Conservation (phyloP, 257 asterid genomes). For the Salvia miltiorrhiza region DNA sequence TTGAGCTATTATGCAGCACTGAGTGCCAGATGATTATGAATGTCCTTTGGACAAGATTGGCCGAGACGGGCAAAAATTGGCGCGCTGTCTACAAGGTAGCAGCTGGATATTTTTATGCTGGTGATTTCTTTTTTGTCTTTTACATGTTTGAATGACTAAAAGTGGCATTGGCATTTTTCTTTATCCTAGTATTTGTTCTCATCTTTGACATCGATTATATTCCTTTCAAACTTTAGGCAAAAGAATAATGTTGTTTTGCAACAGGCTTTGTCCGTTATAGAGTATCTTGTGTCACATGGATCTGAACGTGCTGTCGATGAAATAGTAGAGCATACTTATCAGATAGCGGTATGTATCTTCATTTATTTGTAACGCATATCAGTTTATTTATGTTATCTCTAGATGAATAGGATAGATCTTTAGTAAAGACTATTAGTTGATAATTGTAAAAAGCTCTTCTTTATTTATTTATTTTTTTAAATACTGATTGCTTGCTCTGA, state of each 20-base stretch:
- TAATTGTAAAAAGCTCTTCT: neutral
- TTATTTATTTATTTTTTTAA: neutral
- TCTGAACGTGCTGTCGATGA: constrained; percentile 94
- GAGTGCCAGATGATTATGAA: constrained; percentile 90
- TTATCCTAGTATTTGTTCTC: neutral
- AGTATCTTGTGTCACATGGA: constrained; percentile 95
- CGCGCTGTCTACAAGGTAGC: constrained; percentile 88
- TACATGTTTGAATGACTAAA: constrained; percentile 11
- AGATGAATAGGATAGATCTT: constrained; percentile 4
- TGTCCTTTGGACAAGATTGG: constrained; percentile 90
- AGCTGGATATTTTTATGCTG: neutral
- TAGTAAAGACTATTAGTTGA: constrained; percentile 1
- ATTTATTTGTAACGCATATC: neutral
- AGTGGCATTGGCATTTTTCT: neutral
- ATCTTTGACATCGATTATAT: neutral
- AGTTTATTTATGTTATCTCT: constrained; percentile 5
- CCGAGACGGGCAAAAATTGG: constrained; percentile 88
- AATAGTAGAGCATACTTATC: constrained; percentile 79
- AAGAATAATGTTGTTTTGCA: constrained; percentile 15
- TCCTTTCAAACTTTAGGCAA: neutral
- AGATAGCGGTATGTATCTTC: constrained; percentile 70
- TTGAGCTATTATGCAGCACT: constrained; percentile 58
- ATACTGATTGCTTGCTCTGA: constrained; percentile 14
- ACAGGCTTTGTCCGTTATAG: constrained; percentile 88
- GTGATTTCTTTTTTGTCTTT: neutral